A percentile compares a stretch with the other conserved stretches of the same genome.
phyloP scores from a whole-genome alignment of 306 rosid genomes.

The Cyamopsis tetragonoloba region DNA sequence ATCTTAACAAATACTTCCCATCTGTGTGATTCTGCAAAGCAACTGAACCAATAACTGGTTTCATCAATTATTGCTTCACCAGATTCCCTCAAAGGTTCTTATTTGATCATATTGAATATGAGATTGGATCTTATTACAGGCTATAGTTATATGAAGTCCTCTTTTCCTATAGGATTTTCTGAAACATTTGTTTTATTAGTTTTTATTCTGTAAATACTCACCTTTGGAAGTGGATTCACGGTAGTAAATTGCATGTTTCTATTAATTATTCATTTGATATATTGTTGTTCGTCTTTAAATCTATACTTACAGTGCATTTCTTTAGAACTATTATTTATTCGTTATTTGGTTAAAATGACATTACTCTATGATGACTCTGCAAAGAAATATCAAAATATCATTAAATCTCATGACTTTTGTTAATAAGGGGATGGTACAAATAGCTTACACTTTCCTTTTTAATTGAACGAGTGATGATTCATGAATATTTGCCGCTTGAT shows the following conservation, averaged over 20 bases:
- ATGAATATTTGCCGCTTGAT: too few relatives aligned
- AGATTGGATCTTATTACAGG: conserved; percentile 22
- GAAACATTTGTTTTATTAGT: conserved; percentile 44
- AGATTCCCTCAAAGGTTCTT: conserved; percentile 12
- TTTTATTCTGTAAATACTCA: conserved; percentile 50
- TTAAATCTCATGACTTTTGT: too few relatives aligned
- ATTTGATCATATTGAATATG: conserved; percentile 25
- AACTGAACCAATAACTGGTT: not conserved
- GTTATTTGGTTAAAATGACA: too few relatives aligned
- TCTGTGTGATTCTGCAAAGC: conserved; percentile 57
- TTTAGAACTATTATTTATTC: too few relatives aligned
- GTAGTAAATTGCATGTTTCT: conserved; percentile 32
- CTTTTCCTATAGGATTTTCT: conserved; percentile 33
- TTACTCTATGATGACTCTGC: too few relatives aligned
- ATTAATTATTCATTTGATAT: conserved; percentile 2
- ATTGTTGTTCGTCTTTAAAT: not conserved
- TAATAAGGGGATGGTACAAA: too few relatives aligned
- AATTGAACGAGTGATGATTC: too few relatives aligned
- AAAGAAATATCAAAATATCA: not conserved
- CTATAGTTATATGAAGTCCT: conserved; percentile 37
- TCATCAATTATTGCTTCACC: conserved; percentile 29
- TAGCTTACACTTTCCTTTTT: too few relatives aligned
- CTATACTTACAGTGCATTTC: not conserved
- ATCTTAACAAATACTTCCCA: conserved; percentile 93
- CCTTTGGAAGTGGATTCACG: conserved; percentile 36